Base-by-base conservation (phyloP, 306 rosid species). In the Vigna unguiculata region DNA sequence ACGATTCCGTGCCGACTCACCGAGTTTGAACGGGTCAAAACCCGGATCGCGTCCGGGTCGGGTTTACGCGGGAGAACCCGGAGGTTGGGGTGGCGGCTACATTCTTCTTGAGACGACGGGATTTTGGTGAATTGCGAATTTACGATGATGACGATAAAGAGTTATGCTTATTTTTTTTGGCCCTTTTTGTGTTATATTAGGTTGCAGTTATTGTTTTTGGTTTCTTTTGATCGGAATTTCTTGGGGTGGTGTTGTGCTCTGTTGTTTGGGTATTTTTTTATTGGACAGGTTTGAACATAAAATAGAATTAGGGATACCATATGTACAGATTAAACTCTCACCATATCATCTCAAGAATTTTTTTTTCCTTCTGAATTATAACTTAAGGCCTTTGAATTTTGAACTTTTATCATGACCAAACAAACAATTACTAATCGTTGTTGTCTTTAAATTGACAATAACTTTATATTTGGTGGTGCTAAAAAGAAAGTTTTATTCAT, bases 1-100 rank as follows among this genome's bases (percentile, higher is more conserved):
- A 95, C 90, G 16, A 91, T 95, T 48, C 99, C 99, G 1, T 92
- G 99, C 54, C 92, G 82, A 69, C 60, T 85, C 47, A 84, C 92
- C 0, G 93, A 92, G 71, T 90, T 95, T 72, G 97, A 95, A 71
- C 84, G 10, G 11, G 97, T 92, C 11, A 87, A 92, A 84, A 86
- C 92, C 74, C 91, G 87, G 14, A 90, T 95, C 4, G 90, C 86
- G 0, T 72, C 96, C 46, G 88, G 96, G 62, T 86, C 90, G 9
- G 54, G 66, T 45, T 6, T 19, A 4, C 19, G 57, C 14, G 28
- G 54, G 6, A 20, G 46, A 2, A 12, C 59, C 24, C 79, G 90
- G 81, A 72, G 75, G 74, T 59, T 77, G 63, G n/a, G 75, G 47
- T 78, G 88, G 91, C 83, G 82, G 66, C 77, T 83, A 11, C 76